Evolutionary conservation across 2,329 filamentous ascomycete species (phyloP).

Genomic region (Coniochaeta ligniaria): DNA sequence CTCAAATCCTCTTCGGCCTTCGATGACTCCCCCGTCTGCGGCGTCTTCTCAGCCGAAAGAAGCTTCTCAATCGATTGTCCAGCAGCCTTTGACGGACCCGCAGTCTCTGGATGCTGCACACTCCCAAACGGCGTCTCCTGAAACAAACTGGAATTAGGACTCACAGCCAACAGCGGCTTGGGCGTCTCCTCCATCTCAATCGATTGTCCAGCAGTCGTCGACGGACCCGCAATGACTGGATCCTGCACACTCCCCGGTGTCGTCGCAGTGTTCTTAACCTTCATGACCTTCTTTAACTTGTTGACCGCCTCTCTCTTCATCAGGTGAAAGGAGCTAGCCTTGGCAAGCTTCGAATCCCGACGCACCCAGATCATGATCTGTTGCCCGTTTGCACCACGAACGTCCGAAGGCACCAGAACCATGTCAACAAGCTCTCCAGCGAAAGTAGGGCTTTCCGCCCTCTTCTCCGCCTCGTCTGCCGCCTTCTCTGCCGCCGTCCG

Average conservation of each 20-base stretch:
- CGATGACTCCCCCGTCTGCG: neutral
- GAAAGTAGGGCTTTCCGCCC: too few relatives aligned
- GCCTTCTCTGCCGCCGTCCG: neutral
- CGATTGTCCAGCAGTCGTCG: neutral
- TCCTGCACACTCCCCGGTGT: too few relatives aligned
- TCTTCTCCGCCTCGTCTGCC: too few relatives aligned
- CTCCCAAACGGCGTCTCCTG: too few relatives aligned
- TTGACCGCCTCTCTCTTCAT: neutral
- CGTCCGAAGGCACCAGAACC: neutral
- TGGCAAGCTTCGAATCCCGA: too few relatives aligned
- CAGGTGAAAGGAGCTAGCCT: too few relatives aligned
- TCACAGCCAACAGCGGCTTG: neutral
- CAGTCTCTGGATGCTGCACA: too few relatives aligned
- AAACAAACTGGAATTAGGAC: too few relatives aligned
- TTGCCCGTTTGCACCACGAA: neutral
- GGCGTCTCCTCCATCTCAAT: neutral
- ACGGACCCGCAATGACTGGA: too few relatives aligned
- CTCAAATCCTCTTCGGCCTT: neutral
- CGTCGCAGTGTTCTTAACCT: too few relatives aligned
- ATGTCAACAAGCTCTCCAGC: neutral
- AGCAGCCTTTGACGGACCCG: too few relatives aligned
- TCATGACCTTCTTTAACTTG: too few relatives aligned
- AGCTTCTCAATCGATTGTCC: neutral
- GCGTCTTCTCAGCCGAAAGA: neutral
- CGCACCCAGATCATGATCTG: neutral